These are phyloP conservation scores for Hyparrhenia diplandra DNA, from an alignment of 176 grass and related monocot genomes.

Conservation along the genomic window DNA sequence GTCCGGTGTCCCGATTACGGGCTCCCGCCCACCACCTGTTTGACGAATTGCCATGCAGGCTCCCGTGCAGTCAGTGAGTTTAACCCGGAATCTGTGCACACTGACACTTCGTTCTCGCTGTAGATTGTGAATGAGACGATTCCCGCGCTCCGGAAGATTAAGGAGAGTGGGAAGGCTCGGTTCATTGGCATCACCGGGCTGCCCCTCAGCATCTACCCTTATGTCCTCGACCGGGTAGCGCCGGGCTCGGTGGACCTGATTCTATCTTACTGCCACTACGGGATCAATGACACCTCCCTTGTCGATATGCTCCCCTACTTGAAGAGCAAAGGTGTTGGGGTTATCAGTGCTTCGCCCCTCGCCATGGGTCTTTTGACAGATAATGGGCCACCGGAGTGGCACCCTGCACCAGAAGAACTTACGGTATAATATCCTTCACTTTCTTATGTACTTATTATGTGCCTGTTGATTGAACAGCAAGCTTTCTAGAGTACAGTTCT, in stretches of 20 bases:
- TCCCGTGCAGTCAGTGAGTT: neutral
- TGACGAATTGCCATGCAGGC: constrained; percentile 21
- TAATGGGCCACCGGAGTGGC: constrained; percentile 75
- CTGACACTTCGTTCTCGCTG: neutral
- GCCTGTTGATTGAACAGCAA: neutral
- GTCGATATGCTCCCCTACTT: constrained; percentile 79
- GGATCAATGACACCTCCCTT: constrained; percentile 71
- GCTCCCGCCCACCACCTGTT: constrained; percentile 1
- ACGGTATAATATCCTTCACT: no score
- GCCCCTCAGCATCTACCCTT: constrained; percentile 57
- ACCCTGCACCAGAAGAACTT: constrained; percentile 64
- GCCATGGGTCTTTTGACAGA: constrained; percentile 89
- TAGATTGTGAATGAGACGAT: constrained; percentile 94
- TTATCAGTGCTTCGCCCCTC: constrained; percentile 82
- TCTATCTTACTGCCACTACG: constrained; percentile 88
- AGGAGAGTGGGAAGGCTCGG: constrained; percentile 67
- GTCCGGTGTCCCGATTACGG: neutral
- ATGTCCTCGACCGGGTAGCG: constrained; percentile 63
- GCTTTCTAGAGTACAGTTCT: neutral
- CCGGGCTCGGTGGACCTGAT: constrained; percentile 68
- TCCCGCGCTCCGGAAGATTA: constrained; percentile 75
- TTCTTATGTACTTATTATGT: neutral
- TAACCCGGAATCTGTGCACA: neutral
- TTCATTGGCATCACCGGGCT: constrained; percentile 86
- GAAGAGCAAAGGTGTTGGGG: constrained; percentile 76